phyloP scores from a whole-genome alignment of 2,329 filamentous ascomycete genomes.

The Sclerotinia spermophila region DNA sequence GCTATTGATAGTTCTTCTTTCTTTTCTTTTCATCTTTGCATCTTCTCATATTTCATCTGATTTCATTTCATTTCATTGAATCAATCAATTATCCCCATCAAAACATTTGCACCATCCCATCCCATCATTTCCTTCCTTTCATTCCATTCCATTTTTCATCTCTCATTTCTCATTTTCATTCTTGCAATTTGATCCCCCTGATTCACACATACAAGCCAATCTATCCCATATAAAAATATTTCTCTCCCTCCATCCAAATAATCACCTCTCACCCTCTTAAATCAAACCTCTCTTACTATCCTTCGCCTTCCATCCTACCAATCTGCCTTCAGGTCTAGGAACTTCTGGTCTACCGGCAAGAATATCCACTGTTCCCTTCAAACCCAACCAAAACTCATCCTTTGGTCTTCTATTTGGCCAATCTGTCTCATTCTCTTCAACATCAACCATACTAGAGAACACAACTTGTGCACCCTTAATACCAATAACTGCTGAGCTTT shows the following conservation, averaged over 20 bases:
- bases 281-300: slow-evolving; percentile 22
- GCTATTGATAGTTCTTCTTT: background rate
- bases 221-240: background rate
- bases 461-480: slow-evolving; percentile 86
- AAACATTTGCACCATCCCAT: background rate
- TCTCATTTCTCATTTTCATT: background rate
- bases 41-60: background rate
- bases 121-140: background rate
- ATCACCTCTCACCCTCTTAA: background rate
- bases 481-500: slow-evolving; percentile 80
- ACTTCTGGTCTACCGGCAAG: slow-evolving; percentile 65
- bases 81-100: background rate
- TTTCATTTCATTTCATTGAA: background rate
- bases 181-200: background rate
- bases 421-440: slow-evolving; percentile 85
- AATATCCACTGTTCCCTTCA: slow-evolving; percentile 80
- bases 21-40: background rate
- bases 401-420: slow-evolving; percentile 87
- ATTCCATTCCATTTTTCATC: background rate
- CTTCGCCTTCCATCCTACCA: slow-evolving; percentile 38
- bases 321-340: slow-evolving; percentile 45
- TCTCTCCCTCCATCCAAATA: background rate
- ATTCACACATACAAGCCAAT: background rate
- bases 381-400: slow-evolving; percentile 76
- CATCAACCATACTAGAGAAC: slow-evolving; percentile 75